Percentiles rank a stretch among this genome's conserved stretches.
Conservation (phyloP, 73 alveolate species). For the Paramecium biaurelia region DNA sequence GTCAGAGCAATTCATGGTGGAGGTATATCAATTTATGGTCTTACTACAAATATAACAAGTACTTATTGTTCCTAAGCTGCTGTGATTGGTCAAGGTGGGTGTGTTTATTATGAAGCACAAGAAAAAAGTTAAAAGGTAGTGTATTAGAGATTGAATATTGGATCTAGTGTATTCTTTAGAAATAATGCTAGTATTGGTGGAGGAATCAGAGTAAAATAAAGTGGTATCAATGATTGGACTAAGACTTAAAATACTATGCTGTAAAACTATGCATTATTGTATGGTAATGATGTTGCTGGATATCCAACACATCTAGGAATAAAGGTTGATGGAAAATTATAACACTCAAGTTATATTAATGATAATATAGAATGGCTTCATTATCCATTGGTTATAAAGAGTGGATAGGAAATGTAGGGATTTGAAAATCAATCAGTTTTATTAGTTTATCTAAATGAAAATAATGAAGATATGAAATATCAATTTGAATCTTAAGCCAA, state of each 20-base stretch:
- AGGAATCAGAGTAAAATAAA: constrained; percentile 46
- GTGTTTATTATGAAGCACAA: neutral
- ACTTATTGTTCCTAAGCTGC: neutral
- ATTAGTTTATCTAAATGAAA: neutral
- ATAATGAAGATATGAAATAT: neutral
- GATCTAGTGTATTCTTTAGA: constrained; percentile 8
- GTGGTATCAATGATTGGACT: neutral
- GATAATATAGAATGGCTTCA: constrained; percentile 36
- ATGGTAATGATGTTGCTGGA: constrained; percentile 51
- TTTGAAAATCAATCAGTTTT: constrained; percentile 24
- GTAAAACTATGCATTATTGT: constrained; percentile 31
- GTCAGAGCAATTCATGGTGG: constrained; percentile 21
- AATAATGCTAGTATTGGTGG: constrained; percentile 64
- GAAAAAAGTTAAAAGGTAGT: neutral
- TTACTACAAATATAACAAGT: constrained; percentile 8
- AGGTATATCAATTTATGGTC: neutral
- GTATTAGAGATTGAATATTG: constrained; percentile 23
- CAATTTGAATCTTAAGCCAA: neutral
- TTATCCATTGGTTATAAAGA: neutral
- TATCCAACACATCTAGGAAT: constrained; percentile 38
- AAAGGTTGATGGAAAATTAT: neutral
- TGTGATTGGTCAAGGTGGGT: constrained; percentile 31
- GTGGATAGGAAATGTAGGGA: constrained; percentile 28
- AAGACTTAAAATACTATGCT: neutral
- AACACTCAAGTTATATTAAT: neutral